Conservation (phyloP, 2,329 filamentous ascomycete genomes). For the Fusarium sp. region DNA sequence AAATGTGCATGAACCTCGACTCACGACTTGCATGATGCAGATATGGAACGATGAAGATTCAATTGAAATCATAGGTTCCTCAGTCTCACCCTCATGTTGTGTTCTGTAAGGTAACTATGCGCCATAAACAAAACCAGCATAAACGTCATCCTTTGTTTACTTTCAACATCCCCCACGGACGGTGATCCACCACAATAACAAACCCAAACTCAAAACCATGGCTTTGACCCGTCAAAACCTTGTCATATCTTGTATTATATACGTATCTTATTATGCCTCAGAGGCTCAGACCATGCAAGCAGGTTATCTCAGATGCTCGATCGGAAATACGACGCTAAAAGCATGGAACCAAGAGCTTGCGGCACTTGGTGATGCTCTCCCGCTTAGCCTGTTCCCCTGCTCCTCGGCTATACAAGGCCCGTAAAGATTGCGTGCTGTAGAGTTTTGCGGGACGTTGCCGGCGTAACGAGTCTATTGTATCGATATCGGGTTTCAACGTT, state of each 20-base stretch:
- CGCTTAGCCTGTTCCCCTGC: constrained; percentile 25
- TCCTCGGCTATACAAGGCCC: constrained; percentile 5
- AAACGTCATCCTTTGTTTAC: constrained; percentile 43
- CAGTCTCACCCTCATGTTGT: neutral
- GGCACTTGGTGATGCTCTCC: constrained; percentile 29
- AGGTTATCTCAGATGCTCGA: constrained; percentile 21
- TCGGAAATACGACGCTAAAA: constrained; percentile 24
- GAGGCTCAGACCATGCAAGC: constrained; percentile 10
- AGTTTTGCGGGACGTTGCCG: constrained; percentile 31
- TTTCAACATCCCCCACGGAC: constrained; percentile 34
- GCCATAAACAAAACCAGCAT: constrained; percentile 35
- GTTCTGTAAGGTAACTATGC: constrained; percentile 1
- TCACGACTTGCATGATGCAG: constrained; percentile 26
- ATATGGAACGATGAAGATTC: constrained; percentile 1
- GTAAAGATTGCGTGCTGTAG: constrained; percentile 16
- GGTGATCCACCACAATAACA: constrained; percentile 30
- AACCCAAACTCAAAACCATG: constrained; percentile 6
- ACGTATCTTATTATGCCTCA: constrained; percentile 13
- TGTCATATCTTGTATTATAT: constrained; percentile 14
- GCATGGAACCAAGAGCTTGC: constrained; percentile 11
- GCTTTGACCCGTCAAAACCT: constrained; percentile 25
- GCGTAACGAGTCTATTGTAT: constrained; percentile 33
- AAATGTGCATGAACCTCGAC: constrained; percentile 31
- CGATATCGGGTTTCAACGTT: constrained; percentile 11
- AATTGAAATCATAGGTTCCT: neutral